Percentiles rank a stretch among this genome's conserved stretches.
These are phyloP conservation scores for Trichoderma hamatum DNA, from an alignment of 2,329 filamentous ascomycete genomes.

Conservation along the genomic window DNA sequence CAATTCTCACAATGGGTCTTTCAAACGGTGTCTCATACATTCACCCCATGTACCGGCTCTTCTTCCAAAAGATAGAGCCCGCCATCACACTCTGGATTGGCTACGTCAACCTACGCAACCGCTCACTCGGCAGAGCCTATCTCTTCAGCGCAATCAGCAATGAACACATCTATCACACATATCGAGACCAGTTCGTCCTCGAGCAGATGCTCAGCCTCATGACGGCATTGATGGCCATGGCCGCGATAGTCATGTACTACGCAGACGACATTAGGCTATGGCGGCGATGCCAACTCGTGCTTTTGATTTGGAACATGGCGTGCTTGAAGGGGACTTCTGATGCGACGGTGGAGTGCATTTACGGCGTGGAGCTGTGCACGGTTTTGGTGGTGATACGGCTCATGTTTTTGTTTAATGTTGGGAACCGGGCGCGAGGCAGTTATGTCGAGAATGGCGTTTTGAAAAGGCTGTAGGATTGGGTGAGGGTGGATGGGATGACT, in stretches of 20 bases:
- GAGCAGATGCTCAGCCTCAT: constrained; percentile 32
- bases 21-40: constrained; percentile 11
- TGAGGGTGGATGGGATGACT: not conserved
- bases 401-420: constrained; percentile 29
- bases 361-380: not conserved
- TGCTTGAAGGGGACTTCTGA: constrained; percentile 29
- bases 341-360: constrained; percentile 25
- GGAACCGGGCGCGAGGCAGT: not conserved
- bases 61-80: constrained; percentile 33
- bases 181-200: constrained; percentile 29
- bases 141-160: constrained; percentile 26
- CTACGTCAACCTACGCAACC: constrained; percentile 29
- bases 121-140: constrained; percentile 16
- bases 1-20: not conserved
- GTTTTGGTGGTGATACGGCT: constrained; percentile 27
- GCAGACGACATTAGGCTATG: constrained; percentile 30
- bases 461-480: not conserved
- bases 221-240: constrained; percentile 28
- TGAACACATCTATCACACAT: not conserved
- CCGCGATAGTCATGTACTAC: constrained; percentile 31
- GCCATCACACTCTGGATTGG: constrained; percentile 31
- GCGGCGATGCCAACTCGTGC: constrained; percentile 31
- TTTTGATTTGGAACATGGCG: constrained; percentile 32
- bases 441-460: constrained; percentile 21
- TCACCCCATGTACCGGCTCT: constrained; percentile 29